phyloP scores from a whole-genome alignment of 495 filamentous ascomycete genomes.

The Aspergillus conjunctus region DNA sequence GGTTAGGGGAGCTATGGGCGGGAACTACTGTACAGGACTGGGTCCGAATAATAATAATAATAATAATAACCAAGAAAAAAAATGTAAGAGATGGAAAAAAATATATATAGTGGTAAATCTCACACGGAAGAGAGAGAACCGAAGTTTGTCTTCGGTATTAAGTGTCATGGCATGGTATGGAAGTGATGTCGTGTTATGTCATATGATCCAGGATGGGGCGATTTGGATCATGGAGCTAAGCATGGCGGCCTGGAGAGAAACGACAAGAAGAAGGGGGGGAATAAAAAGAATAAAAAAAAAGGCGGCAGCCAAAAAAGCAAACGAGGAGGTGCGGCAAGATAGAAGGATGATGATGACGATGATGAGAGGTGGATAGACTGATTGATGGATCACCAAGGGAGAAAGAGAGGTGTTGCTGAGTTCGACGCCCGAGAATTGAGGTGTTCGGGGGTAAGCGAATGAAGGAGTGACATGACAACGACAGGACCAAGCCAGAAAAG shows the following conservation, averaged over 20 bases:
- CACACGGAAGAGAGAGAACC: background rate
- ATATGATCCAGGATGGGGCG: constrained; percentile 13
- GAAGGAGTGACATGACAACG: constrained; percentile 28
- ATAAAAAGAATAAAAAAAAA: background rate
- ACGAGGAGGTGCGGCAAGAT: background rate
- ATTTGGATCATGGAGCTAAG: background rate
- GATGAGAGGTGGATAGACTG: constrained; percentile 3
- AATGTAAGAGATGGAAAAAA: background rate
- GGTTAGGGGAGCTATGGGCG: too few species aligned
- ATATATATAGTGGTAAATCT: background rate
- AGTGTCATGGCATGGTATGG: constrained; percentile 4
- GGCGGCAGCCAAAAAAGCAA: background rate
- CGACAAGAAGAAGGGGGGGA: background rate
- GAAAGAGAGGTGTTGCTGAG: constrained; percentile 3
- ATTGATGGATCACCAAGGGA: constrained; percentile 17
- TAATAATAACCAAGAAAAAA: background rate
- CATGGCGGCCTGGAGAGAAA: constrained; percentile 1
- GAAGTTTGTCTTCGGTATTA: constrained; percentile 1
- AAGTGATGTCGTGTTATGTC: constrained; percentile 11
- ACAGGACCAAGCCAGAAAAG: constrained; percentile 11
- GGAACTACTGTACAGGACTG: too few species aligned
- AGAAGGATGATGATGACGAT: background rate
- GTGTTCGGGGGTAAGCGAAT: constrained; percentile 21
- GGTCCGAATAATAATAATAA: too few species aligned
- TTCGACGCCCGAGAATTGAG: constrained; percentile 4